Conservation (phyloP, 1,284 basidiomycete species). For the Fomitiporia mediterranea region DNA sequence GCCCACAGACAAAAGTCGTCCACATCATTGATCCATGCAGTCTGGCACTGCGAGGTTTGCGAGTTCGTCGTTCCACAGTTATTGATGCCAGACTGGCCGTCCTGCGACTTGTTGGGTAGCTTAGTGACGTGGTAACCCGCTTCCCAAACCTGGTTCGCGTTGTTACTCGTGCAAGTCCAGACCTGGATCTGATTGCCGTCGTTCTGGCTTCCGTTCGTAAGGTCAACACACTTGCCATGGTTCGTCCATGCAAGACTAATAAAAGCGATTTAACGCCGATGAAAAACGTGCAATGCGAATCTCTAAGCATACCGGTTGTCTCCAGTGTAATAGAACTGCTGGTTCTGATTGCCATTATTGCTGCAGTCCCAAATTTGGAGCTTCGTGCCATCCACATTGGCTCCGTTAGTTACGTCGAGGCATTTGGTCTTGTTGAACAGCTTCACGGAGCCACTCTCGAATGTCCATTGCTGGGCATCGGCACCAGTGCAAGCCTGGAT, state of each 20-base stretch:
- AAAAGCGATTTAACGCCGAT: background rate
- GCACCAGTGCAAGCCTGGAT: constrained; percentile 41
- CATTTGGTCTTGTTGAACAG: constrained; percentile 42
- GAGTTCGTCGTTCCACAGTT: constrained; percentile 46
- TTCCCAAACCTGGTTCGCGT: constrained; percentile 47
- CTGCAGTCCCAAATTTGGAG: constrained; percentile 46
- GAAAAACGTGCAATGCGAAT: background rate
- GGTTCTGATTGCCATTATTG: constrained; percentile 34
- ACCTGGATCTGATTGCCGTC: constrained; percentile 43
- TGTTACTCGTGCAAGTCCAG: constrained; percentile 37
- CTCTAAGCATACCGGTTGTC: constrained; percentile 29
- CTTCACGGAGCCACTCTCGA: constrained; percentile 37
- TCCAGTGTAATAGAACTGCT: constrained; percentile 41
- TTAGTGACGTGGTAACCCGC: constrained; percentile 38
- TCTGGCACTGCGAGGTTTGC: constrained; percentile 52
- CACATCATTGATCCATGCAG: constrained; percentile 46
- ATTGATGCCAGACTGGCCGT: constrained; percentile 53
- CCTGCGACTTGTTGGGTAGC: constrained; percentile 43
- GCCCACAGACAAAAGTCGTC: constrained; percentile 28
- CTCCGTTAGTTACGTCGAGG: constrained; percentile 40
- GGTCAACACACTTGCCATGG: constrained; percentile 45
- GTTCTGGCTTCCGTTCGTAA: constrained; percentile 35
- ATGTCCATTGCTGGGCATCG: constrained; percentile 40
- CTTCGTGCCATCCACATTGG: constrained; percentile 37
- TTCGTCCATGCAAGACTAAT: constrained; percentile 39